Evolutionary conservation across 169 alveolate species (phyloP).

Genomic region (Theileria annulata): DNA sequence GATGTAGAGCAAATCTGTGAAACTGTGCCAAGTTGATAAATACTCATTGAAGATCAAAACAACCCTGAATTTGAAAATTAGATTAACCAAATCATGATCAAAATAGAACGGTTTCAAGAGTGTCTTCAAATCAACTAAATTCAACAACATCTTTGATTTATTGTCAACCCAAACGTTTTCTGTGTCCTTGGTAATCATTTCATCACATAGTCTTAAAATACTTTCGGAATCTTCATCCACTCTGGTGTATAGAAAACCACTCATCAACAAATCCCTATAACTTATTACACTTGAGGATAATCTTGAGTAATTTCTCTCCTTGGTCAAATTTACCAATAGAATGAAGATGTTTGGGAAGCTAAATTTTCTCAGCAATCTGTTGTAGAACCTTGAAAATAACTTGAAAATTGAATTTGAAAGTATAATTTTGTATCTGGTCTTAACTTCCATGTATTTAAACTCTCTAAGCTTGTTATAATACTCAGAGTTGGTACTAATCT

Average conservation of each 20-base stretch:
- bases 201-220: slow-evolving; percentile 10
- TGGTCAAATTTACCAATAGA: slow-evolving; percentile 10
- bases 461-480: slow-evolving; percentile 2
- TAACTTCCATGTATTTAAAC: background rate
- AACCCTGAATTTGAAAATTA: slow-evolving; percentile 4
- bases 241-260: slow-evolving; percentile 6
- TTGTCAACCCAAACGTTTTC: slow-evolving; percentile 31
- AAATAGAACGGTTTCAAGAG: background rate
- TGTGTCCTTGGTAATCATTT: slow-evolving; percentile 9
- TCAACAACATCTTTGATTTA: slow-evolving; percentile 7
- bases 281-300: background rate
- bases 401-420: background rate
- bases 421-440: background rate
- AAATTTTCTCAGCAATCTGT: background rate
- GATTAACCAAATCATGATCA: background rate
- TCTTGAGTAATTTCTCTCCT: background rate
- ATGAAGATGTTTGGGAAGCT: slow-evolving; percentile 20
- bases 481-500: background rate
- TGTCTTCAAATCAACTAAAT: background rate
- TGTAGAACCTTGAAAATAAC: background rate
- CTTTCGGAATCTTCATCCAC: background rate
- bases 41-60: slow-evolving; percentile 2
- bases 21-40: slow-evolving; percentile 3
- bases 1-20: background rate
- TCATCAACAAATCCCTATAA: background rate